These are phyloP conservation scores for Pythium aristosporum DNA, from an alignment of 352 stramenopile genomes.

Conservation along the genomic window DNA sequence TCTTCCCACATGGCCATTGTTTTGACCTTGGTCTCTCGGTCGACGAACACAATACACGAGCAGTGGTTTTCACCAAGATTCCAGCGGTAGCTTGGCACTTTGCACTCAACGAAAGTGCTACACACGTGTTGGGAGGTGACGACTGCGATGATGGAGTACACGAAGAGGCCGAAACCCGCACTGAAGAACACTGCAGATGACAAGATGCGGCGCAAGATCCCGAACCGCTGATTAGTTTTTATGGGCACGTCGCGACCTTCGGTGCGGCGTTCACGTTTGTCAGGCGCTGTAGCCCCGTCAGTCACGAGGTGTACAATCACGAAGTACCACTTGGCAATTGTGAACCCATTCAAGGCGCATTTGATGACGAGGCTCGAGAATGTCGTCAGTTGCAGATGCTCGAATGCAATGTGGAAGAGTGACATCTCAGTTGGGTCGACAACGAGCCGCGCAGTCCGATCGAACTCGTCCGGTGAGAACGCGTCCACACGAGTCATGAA, in stretches of 20 bases:
- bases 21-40: conserved; percentile 6
- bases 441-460: conserved; percentile 41
- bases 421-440: conserved; percentile 42
- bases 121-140: conserved; percentile 9
- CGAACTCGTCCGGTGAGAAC: conserved; percentile 32
- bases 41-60: conserved; percentile 32
- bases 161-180: conserved; percentile 13
- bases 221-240: too few relatives aligned
- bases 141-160: conserved; percentile 21
- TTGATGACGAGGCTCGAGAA: conserved; percentile 30
- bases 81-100: conserved; percentile 23
- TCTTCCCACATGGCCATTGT: conserved; percentile 22
- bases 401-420: conserved; percentile 44
- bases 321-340: not conserved
- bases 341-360: conserved; percentile 31
- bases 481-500: conserved; percentile 37
- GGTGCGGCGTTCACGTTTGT: too few relatives aligned
- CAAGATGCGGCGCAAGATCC: too few relatives aligned
- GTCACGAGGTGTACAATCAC: not conserved
- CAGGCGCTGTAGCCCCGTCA: too few relatives aligned
- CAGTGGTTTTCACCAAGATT: conserved; percentile 20
- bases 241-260: too few relatives aligned
- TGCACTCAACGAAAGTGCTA: conserved; percentile 3
- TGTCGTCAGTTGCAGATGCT: conserved; percentile 28
- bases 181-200: conserved; percentile 13